Percentiles rank a stretch among this genome's conserved stretches.
Evolutionary conservation across 768 basidiomycete genomes (phyloP).

Genomic region (Auricularia heimuer): DNA sequence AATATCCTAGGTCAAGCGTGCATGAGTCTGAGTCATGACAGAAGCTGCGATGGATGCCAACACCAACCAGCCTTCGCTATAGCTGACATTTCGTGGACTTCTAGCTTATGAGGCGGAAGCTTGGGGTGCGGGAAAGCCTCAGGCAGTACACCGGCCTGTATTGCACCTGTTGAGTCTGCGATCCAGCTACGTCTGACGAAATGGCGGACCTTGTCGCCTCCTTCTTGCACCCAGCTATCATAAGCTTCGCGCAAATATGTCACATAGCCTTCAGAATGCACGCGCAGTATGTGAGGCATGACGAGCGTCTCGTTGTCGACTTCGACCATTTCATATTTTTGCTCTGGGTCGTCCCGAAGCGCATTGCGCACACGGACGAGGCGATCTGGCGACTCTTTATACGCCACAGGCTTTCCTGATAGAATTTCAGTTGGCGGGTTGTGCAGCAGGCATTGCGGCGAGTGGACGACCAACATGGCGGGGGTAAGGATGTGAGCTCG

Average conservation of each 20-base stretch:
- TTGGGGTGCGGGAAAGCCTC: conserved; percentile 22
- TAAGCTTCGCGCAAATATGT: conserved; percentile 21
- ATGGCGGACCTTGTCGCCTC: conserved; percentile 16
- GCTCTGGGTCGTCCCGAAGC: conserved; percentile 2
- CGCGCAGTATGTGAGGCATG: conserved; percentile 9
- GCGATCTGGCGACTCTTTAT: conserved; percentile 23
- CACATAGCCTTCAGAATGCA: conserved; percentile 20
- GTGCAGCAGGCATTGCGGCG: conserved; percentile 10
- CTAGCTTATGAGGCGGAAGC: conserved; percentile 8
- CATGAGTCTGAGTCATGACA: not conserved
- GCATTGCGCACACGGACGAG: conserved; percentile 15
- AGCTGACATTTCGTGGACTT: conserved; percentile 7
- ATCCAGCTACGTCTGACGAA: no score
- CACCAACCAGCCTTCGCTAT: conserved; percentile 18
- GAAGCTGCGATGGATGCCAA: not conserved
- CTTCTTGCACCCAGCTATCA: conserved; percentile 19
- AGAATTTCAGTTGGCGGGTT: conserved; percentile 24
- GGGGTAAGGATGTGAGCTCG: no score
- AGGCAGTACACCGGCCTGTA: conserved; percentile 21
- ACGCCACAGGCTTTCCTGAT: conserved; percentile 17
- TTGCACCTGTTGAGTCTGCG: not conserved
- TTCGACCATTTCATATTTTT: conserved; percentile 8
- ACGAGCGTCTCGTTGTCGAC: conserved; percentile 8
- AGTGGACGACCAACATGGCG: not conserved
- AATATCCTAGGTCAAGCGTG: conserved; percentile 14